Conservation (phyloP, 129 eudicot species). For the Oenanthe sinensis region DNA sequence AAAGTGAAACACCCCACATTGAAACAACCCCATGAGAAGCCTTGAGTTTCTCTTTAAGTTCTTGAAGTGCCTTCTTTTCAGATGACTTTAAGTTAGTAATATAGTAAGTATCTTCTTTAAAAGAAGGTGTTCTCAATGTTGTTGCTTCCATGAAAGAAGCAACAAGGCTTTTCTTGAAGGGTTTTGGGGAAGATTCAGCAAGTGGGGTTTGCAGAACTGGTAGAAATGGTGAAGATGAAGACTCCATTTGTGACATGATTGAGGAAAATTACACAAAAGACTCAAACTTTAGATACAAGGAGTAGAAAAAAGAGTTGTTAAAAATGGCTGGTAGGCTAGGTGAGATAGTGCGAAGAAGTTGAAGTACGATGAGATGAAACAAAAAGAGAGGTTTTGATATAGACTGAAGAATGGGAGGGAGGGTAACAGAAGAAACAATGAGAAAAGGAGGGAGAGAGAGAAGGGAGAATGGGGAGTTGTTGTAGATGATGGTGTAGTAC, state of each 20-base stretch:
- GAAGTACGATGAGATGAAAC: background rate
- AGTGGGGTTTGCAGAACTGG: background rate
- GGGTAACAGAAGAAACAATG: background rate
- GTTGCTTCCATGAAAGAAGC: conserved; percentile 51
- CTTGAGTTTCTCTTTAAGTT: conserved; percentile 49
- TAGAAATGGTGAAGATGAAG: conserved; percentile 22
- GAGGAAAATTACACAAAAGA: background rate
- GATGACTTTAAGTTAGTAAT: conserved; percentile 61
- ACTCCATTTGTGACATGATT: conserved; percentile 22
- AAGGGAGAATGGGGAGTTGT: background rate
- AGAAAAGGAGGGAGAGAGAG: background rate
- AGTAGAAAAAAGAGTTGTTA: background rate
- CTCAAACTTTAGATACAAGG: background rate
- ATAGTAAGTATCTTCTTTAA: conserved; percentile 87
- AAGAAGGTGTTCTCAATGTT: conserved; percentile 53
- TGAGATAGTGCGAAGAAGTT: too few relatives aligned
- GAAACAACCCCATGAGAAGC: conserved; percentile 22
- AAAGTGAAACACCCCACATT: conserved; percentile 82
- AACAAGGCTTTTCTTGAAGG: conserved; percentile 41
- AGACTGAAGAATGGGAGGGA: background rate
- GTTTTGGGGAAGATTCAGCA: conserved; percentile 22
- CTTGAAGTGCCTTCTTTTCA: conserved; percentile 59
- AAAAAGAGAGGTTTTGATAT: background rate
- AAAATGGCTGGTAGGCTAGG: background rate
- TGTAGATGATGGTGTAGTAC: background rate